These are phyloP conservation scores for Colletotrichum salicis DNA, from an alignment of 2,329 filamentous ascomycete species.

Conservation along the genomic window DNA sequence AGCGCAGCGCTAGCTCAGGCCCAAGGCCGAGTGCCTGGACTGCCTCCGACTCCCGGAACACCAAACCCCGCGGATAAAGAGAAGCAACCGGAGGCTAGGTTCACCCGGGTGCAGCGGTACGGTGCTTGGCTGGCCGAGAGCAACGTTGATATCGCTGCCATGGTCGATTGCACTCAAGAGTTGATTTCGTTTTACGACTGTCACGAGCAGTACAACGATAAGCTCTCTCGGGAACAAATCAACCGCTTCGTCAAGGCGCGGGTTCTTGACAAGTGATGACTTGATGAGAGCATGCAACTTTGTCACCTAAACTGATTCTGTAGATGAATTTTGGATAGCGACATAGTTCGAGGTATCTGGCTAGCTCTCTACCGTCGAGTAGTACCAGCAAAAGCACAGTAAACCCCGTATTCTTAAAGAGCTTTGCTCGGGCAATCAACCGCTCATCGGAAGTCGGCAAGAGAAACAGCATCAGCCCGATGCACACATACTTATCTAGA, in stretches of 20 bases:
- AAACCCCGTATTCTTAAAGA: not conserved
- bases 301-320: not conserved
- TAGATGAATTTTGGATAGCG: not conserved
- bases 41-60: constrained; percentile 32
- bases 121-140: constrained; percentile 88
- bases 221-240: constrained; percentile 67
- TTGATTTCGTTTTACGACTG: constrained; percentile 88
- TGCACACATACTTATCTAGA: not conserved
- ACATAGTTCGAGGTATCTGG: not conserved
- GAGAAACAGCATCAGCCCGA: not conserved
- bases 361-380: not conserved
- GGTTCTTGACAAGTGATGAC: constrained; percentile 60
- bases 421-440: not conserved
- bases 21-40: constrained; percentile 31
- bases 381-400: not conserved
- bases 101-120: constrained; percentile 73
- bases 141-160: constrained; percentile 82
- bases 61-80: constrained; percentile 49
- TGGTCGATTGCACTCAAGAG: constrained; percentile 92
- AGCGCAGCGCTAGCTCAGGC: constrained; percentile 61
- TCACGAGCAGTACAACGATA: constrained; percentile 70
- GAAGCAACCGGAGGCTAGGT: constrained; percentile 63
- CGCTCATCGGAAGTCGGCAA: not conserved
- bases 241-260: constrained; percentile 69
- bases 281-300: not conserved